Percentiles rank a stretch among this genome's conserved stretches.
Conservation (phyloP, 441 rosid genomes). For the Lagerstroemia fauriei region DNA sequence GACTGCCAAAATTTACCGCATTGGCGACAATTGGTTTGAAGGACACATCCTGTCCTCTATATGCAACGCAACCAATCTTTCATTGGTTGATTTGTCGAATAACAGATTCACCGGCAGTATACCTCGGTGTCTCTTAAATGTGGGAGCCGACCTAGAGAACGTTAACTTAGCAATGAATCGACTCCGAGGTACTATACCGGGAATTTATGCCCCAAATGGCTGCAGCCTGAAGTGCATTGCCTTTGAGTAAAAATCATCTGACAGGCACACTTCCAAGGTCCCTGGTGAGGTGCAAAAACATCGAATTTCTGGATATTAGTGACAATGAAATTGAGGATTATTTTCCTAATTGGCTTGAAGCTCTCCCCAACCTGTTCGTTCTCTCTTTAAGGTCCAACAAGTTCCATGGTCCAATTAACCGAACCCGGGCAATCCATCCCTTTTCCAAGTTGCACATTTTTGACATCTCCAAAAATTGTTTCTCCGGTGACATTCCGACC, state of each 20-base stretch:
- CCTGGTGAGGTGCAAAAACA: neutral
- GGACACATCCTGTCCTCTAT: neutral
- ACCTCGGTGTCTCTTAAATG: neutral
- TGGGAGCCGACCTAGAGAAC: neutral
- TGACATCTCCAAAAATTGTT: neutral
- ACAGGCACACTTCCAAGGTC: neutral
- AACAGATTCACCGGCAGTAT: neutral
- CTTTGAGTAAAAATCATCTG: neutral
- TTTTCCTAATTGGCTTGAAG: conserved; percentile 4
- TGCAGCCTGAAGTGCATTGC: neutral
- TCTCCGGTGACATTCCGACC: neutral
- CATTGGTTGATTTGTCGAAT: neutral
- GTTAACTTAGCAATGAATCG: neutral
- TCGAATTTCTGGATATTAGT: neutral
- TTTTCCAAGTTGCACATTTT: neutral
- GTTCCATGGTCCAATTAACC: neutral
- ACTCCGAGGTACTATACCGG: neutral
- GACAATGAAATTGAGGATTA: neutral
- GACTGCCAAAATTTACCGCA: neutral
- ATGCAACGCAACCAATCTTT: neutral
- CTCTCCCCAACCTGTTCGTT: neutral
- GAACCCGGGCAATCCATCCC: neutral
- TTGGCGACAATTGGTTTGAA: neutral
- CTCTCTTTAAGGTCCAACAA: neutral
- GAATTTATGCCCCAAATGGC: neutral